phyloP scores from a whole-genome alignment of 1,139 yeast genomes.

The Pichia sp. region DNA sequence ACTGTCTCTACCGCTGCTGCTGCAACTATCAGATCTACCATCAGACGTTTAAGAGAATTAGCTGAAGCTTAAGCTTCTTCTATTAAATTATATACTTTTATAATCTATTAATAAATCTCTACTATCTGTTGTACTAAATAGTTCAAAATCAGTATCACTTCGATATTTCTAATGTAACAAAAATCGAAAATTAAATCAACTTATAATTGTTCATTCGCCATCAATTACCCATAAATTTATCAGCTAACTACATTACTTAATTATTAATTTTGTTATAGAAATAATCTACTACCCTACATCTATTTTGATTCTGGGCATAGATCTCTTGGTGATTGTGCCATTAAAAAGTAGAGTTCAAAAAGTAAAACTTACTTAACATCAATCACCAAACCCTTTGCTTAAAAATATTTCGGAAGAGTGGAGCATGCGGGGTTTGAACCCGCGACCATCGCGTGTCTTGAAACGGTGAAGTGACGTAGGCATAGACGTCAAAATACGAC shows the following conservation, averaged over 20 bases:
- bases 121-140: conserved; percentile 9
- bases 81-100: conserved; percentile 11
- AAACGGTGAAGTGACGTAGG: conserved; percentile 34
- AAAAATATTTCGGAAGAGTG: too few species aligned
- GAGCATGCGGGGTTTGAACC: conserved; percentile 39
- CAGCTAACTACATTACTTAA: too few species aligned
- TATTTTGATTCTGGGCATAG: too few species aligned
- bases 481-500: conserved; percentile 35
- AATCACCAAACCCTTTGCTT: too few species aligned
- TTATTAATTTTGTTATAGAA: too few species aligned
- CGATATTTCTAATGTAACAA: neutral
- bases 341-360: neutral
- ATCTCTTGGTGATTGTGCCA: too few species aligned
- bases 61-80: conserved; percentile 83
- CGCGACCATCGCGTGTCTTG: conserved; percentile 39
- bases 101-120: conserved; percentile 6
- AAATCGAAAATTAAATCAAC: neutral
- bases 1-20: conserved; percentile 99
- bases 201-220: too few species aligned
- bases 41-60: conserved; percentile 99
- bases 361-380: too few species aligned
- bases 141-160: conserved; percentile 1
- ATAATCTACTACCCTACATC: too few species aligned
- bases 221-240: too few species aligned
- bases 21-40: conserved; percentile 99